These are phyloP conservation scores for Spiromastix sp. DNA, from an alignment of 2,329 filamentous ascomycete genomes.

Conservation along the genomic window DNA sequence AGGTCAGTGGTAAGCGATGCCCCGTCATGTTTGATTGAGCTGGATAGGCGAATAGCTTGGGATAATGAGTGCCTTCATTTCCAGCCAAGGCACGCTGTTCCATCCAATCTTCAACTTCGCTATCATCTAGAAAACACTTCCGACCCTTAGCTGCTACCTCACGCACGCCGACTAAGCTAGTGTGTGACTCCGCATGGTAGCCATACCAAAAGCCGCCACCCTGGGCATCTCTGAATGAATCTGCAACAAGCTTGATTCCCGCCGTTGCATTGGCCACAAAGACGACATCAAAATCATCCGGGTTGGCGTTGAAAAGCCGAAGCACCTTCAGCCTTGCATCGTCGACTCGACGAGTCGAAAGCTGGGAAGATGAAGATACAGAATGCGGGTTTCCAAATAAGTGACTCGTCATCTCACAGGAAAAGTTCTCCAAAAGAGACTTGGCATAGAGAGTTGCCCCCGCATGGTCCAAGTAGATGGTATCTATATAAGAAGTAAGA, in stretches of 20 bases:
- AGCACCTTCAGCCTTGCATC: slow-evolving; percentile 62
- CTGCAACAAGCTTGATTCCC: slow-evolving; percentile 75
- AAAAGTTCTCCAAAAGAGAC: slow-evolving; percentile 69
- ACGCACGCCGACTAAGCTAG: slow-evolving; percentile 72
- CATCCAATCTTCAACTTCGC: slow-evolving; percentile 57
- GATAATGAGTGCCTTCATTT: slow-evolving; percentile 19
- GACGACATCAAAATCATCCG: slow-evolving; percentile 72
- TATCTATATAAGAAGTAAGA: slow-evolving; percentile 38
- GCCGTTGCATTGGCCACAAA: slow-evolving; percentile 92
- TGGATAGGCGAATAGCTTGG: slow-evolving; percentile 64
- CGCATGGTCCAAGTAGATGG: slow-evolving; percentile 83
- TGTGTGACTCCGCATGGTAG: slow-evolving; percentile 79
- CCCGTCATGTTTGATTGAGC: slow-evolving; percentile 93
- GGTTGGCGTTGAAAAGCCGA: slow-evolving; percentile 69
- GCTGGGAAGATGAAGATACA: slow-evolving; percentile 67
- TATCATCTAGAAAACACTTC: slow-evolving; percentile 55
- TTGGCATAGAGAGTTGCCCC: slow-evolving; percentile 80
- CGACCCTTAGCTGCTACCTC: slow-evolving; percentile 54
- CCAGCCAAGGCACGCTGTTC: slow-evolving; percentile 18
- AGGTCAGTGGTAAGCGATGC: slow-evolving; percentile 58
- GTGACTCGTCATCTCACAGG: slow-evolving; percentile 64
- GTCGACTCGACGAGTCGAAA: slow-evolving; percentile 64
- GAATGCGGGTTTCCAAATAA: slow-evolving; percentile 92
- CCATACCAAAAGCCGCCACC: slow-evolving; percentile 64
- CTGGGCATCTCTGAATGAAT: slow-evolving; percentile 59